Conservation (phyloP, 495 filamentous ascomycete genomes). For the Haplographium delicatum region DNA sequence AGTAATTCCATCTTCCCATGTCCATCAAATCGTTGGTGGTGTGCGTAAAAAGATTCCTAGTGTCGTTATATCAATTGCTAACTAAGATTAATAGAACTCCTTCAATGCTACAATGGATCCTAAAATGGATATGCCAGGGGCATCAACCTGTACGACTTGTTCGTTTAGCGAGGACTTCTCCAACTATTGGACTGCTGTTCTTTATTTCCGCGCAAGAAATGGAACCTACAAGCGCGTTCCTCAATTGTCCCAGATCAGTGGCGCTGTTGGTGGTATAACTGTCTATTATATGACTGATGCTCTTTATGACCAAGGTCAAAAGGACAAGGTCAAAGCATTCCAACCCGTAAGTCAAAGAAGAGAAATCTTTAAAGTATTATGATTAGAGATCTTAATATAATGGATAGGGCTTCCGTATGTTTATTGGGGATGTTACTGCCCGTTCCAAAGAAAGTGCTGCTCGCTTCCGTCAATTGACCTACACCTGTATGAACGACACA, state of each 20-base stretch:
- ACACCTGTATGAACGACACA: too few relatives aligned
- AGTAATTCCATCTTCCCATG: too few relatives aligned
- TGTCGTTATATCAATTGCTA: too few relatives aligned
- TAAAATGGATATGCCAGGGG: constrained; percentile 21
- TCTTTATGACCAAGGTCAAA: too few relatives aligned
- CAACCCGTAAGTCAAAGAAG: constrained; percentile 27
- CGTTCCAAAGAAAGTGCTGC: too few relatives aligned
- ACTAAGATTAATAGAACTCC: constrained; percentile 33
- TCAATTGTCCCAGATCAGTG: constrained; percentile 30
- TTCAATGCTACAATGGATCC: constrained; percentile 30
- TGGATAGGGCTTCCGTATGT: constrained; percentile 37
- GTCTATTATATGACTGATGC: constrained; percentile 26
- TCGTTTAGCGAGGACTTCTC: constrained; percentile 31
- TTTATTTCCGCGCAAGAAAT: constrained; percentile 36
- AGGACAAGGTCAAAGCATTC: background rate
- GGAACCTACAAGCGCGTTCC: constrained; percentile 35
- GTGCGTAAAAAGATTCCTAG: too few relatives aligned
- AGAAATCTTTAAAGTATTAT: constrained; percentile 7
- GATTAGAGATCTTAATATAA: constrained; percentile 17
- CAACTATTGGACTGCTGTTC: constrained; percentile 39
- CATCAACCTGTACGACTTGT: constrained; percentile 29
- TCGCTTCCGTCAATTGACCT: too few relatives aligned
- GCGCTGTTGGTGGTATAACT: constrained; percentile 31
- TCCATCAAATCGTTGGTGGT: too few relatives aligned
- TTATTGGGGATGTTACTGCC: constrained; percentile 40